Evolutionary conservation across 805 yeast species (phyloP), one percentile per base, ranked within the genome.

Genomic region (Danielia oregonensis): DNA sequence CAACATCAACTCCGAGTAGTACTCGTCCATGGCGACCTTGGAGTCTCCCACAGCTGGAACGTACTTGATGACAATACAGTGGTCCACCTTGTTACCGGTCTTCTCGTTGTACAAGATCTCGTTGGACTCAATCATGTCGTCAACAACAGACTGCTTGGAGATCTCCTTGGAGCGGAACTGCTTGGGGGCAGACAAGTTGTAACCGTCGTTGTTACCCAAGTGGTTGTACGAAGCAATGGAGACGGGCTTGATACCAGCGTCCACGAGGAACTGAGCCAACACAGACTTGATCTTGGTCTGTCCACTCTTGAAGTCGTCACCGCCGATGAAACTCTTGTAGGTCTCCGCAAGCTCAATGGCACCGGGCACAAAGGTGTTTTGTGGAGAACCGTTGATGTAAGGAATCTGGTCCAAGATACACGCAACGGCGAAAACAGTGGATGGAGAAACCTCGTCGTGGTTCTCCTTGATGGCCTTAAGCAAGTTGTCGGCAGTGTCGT

Each of bases 11-110:
- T 89, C 97, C 37, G 94, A 83, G 70, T 91, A 87, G 69, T 89
- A 89, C 68, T 91, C 97, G 63, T 89, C 97, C 97, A 89, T 91
- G 34, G 97, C 97, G 45, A 89, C 96, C 71, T 89, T 89, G 46
- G 93, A 81, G 64, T 89, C 97, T 24, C 95, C 96, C 31, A 89
- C 97, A 6, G 97, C 96, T 37, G 86, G 84, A 58, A 91, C 68
- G 63, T 89, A 88, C 68, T 89, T 89, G 71, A 89, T 89, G 42
- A 89, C 97, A 60, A 89, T 89, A 66, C 95, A 84, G 63, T 89
- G 97, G 55, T 89, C 97, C 43, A 91, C 83, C 43, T 72, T 74
- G 44, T 78, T 73, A 31, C 96, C 95, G 28, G 69, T 56, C 63
- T 85, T 79, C 32, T 85, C 80, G 56, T 86, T 85, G 74, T 88